Percentiles rank a stretch among this genome's conserved stretches.
Conservation (phyloP, 148 eudicot species). For the Rhododendron williamsianum region DNA sequence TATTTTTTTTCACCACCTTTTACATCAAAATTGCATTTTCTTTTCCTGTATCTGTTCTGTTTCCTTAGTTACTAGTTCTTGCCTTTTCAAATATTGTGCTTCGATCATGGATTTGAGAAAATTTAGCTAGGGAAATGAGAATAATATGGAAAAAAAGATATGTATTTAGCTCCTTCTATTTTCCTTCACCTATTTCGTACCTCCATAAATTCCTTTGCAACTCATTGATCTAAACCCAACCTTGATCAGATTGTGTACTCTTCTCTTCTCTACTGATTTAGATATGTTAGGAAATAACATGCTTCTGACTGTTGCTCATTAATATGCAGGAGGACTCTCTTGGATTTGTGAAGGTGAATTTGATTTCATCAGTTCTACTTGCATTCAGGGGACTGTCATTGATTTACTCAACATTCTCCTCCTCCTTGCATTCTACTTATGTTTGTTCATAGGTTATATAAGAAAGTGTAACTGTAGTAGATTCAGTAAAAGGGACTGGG, state of each 20-base stretch:
- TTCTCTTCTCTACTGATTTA: not conserved
- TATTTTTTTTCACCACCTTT: not conserved
- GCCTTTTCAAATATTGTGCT: not conserved
- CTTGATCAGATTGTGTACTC: not conserved
- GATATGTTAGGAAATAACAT: not conserved
- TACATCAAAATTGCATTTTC: not conserved
- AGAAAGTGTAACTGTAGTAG: slow-evolving; percentile 1
- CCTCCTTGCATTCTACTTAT: slow-evolving; percentile 29
- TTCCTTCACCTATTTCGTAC: not conserved
- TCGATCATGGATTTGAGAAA: not conserved
- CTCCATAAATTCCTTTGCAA: not conserved
- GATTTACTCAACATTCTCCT: slow-evolving; percentile 37
- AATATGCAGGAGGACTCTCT: slow-evolving; percentile 20
- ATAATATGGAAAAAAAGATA: not conserved
- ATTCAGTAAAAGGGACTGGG: slow-evolving; percentile 20
- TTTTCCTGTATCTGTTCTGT: not conserved
- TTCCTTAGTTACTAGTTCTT: not conserved
- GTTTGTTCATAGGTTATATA: slow-evolving; percentile 15
- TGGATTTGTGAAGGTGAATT: slow-evolving; percentile 30
- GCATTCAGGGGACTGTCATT: slow-evolving; percentile 29
- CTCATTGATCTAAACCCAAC: not conserved
- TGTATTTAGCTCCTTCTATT: not conserved
- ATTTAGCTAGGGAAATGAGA: not conserved
- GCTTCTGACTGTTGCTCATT: not conserved
- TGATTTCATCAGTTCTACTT: slow-evolving; percentile 21